Base-by-base conservation (phyloP, 257 asterid genomes). In the Fraxinus cuspidata region DNA sequence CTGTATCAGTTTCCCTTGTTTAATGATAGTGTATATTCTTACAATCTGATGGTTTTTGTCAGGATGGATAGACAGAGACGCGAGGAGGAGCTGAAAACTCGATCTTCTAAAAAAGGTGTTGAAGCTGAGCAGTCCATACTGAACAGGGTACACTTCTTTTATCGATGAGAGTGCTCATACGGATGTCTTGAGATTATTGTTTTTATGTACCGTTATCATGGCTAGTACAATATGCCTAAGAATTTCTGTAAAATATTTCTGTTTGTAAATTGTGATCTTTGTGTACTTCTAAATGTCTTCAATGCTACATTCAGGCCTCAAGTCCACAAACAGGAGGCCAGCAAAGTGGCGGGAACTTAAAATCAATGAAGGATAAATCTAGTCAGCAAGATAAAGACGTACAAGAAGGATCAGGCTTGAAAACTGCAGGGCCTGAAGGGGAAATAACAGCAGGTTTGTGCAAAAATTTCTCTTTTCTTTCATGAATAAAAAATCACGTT, bases 61-160 rank as follows among this genome's bases (percentile, higher is more conserved):
- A 93, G 97, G 84, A 93, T 90, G 99, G 99, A 95, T 82, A 85
- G 97, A 75, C 99, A 91, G 81, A 88, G 99, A 44, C 97, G 99
- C 65, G 99, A 93, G 79, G 99, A 93, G 67, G 99, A 95, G 88
- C 81, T 87, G 81, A 95, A 95, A 83, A 91, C 85, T 35, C 94
- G 96, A 65, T 85, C 98, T 49, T 92, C 97, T 68, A 95, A 93
- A 80, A 95, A 90, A 87, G 91, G 83, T 70, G 78, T 73, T 76
- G 98, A 95, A 19, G 92, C 94, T 13, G 99, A 95, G 82, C 97
- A 90, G 84, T 85, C 98, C 80, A 84, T 88, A 58, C 71, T 89
- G 64, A 93, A 90, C 79, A 86, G 97, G 95, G 99, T 95, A 83
- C 67, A 47, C 37, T 73, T 23, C 31, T 73, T 81, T 53, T 38